Percentiles rank a stretch among this genome's conserved stretches.
phyloP scores from a whole-genome alignment of 306 rosid genomes.

The Pyrus pyrifolia region DNA sequence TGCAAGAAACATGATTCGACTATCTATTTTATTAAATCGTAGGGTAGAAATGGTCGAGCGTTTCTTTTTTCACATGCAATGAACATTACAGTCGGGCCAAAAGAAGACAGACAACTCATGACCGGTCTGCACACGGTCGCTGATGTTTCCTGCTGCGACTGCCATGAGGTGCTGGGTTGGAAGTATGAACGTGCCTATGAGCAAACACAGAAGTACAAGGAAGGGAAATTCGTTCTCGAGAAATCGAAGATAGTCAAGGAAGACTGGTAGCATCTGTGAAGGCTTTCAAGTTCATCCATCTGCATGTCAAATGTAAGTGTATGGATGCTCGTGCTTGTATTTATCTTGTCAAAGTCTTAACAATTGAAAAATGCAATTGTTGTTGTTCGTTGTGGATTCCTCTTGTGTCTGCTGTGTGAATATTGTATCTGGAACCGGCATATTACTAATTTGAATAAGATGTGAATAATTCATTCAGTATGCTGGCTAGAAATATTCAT shows the following conservation, averaged over 20 bases:
- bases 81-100: conserved; percentile 31
- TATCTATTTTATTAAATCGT: not conserved
- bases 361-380: conserved; percentile 7
- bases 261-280: conserved; percentile 28
- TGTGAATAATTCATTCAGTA: conserved; percentile 8
- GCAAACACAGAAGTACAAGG: conserved; percentile 40
- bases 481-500: not conserved
- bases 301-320: not conserved
- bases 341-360: conserved; percentile 6
- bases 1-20: not conserved
- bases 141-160: conserved; percentile 36
- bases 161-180: conserved; percentile 40
- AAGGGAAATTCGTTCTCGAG: conserved; percentile 40
- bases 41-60: conserved; percentile 71
- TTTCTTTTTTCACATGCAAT: conserved; percentile 47
- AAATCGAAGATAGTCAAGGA: conserved; percentile 39
- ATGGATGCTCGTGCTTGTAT: conserved; percentile 1
- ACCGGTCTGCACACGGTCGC: conserved; percentile 44
- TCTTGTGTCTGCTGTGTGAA: not conserved
- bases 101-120: conserved; percentile 34
- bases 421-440: conserved; percentile 10
- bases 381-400: conserved; percentile 18
- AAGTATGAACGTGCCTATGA: conserved; percentile 40
- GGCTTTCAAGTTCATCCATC: not conserved
- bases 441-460: not conserved